Evolutionary conservation across 805 yeast genomes (phyloP).

Genomic region (Lachancea quebecensis): DNA sequence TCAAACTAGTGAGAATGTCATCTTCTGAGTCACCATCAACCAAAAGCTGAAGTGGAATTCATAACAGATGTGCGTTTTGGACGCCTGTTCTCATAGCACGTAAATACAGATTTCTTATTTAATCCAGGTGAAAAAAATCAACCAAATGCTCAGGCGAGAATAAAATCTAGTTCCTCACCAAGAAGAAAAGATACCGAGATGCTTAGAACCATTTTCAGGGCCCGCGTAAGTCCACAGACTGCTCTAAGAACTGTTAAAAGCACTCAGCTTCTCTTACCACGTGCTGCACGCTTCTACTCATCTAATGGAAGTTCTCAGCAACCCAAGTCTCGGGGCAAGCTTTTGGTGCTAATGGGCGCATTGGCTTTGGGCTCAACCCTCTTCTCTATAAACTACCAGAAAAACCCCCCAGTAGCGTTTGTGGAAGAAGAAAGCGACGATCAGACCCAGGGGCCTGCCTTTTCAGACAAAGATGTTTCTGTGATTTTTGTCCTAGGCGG

Average conservation of each 20-base stretch:
- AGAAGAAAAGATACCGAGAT: too few relatives aligned
- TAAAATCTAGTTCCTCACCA: neutral
- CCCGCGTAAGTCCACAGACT: too few relatives aligned
- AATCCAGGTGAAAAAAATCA: neutral
- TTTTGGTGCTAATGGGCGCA: constrained; percentile 36
- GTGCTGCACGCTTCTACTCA: neutral
- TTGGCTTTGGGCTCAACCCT: constrained; percentile 45
- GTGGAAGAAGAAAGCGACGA: constrained; percentile 29
- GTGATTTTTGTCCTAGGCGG: constrained; percentile 93
- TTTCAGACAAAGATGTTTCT: constrained; percentile 58
- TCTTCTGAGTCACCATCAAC: too few relatives aligned
- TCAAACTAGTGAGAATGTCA: too few relatives aligned
- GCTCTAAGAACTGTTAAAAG: neutral
- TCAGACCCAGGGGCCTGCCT: constrained; percentile 33
- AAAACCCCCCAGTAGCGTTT: constrained; percentile 38
- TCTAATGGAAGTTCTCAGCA: constrained; percentile 2
- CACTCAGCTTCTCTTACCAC: neutral
- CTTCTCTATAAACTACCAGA: constrained; percentile 37
- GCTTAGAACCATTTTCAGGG: too few relatives aligned
- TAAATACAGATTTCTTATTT: too few relatives aligned
- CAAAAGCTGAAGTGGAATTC: too few relatives aligned
- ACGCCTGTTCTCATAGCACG: too few relatives aligned
- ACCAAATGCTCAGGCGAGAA: neutral
- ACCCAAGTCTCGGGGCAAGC: constrained; percentile 23
- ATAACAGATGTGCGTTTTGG: too few relatives aligned